Percentiles rank a stretch among this genome's conserved stretches.
Evolutionary conservation across 345 rosid genomes (phyloP).

Genomic region (Salix purpurea): DNA sequence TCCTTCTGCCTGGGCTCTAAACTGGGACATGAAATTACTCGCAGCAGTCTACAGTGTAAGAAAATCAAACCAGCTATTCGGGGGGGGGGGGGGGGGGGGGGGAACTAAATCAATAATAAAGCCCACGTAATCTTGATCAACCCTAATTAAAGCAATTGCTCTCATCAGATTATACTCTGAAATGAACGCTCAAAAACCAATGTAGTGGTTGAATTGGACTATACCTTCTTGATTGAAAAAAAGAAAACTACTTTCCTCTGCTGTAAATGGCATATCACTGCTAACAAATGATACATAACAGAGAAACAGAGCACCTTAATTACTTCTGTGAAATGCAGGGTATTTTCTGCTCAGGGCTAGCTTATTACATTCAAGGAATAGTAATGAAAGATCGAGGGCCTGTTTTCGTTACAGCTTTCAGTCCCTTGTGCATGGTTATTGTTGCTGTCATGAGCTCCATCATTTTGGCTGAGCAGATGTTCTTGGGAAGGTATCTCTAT

Average conservation of each 20-base stretch:
- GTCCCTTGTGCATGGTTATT: conserved; percentile 72
- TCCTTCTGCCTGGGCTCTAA: conserved; percentile 47
- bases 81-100: too few relatives aligned
- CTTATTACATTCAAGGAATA: conserved; percentile 72
- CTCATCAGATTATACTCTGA: too few relatives aligned
- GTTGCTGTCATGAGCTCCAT: conserved; percentile 72
- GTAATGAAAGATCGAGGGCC: conserved; percentile 84
- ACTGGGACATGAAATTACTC: conserved; percentile 69
- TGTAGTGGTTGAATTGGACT: too few relatives aligned
- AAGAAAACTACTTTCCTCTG: not conserved
- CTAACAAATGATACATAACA: not conserved
- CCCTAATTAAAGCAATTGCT: too few relatives aligned
- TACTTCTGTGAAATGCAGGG: conserved; percentile 43
- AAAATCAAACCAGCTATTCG: not conserved
- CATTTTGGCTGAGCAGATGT: conserved; percentile 75
- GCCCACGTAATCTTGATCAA: too few relatives aligned
- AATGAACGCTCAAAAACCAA: too few relatives aligned
- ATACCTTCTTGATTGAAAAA: too few relatives aligned
- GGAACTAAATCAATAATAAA: too few relatives aligned
- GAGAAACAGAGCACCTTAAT: not conserved
- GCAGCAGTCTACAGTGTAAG: conserved; percentile 74
- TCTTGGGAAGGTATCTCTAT: conserved; percentile 65
- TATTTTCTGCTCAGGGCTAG: conserved; percentile 63
- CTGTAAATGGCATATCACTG: not conserved
- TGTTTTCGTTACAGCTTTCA: conserved; percentile 82